Conservation (phyloP, 331 rosid genomes). For the Arachis monticola region DNA sequence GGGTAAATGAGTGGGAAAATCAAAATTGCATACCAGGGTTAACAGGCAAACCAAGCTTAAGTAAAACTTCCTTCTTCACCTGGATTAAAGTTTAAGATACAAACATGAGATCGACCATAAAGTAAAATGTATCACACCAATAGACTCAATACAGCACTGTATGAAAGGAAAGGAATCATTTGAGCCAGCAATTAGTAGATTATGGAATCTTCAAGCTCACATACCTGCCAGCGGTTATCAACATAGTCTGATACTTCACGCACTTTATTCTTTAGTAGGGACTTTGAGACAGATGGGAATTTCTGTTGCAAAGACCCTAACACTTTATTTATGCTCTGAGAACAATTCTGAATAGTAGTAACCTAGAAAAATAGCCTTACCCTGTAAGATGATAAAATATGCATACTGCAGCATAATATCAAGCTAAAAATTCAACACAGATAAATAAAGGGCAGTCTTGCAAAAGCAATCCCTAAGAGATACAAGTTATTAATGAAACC, state of each 20-base stretch:
- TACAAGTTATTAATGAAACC: constrained; percentile 5
- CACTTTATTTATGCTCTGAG: constrained; percentile 78
- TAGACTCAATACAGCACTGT: not conserved
- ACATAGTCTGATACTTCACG: constrained; percentile 76
- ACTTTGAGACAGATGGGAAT: constrained; percentile 73
- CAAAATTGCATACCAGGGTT: constrained; percentile 57
- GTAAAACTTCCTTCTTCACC: constrained; percentile 86
- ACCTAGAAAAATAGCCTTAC: constrained; percentile 58
- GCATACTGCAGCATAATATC: constrained; percentile 30
- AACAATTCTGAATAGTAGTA: constrained; percentile 71
- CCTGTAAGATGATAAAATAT: constrained; percentile 34
- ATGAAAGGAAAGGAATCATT: not conserved
- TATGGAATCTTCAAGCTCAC: constrained; percentile 37
- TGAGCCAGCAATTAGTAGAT: not conserved
- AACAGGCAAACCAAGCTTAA: constrained; percentile 62
- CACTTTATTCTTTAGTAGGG: constrained; percentile 75
- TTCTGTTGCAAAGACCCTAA: constrained; percentile 71
- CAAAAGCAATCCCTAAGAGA: constrained; percentile 28
- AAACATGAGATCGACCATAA: not conserved
- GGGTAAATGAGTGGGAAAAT: not conserved
- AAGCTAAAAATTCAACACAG: constrained; percentile 2
- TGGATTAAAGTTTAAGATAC: constrained; percentile 43
- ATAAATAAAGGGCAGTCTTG: not conserved
- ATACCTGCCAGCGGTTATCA: constrained; percentile 88
- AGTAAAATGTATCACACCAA: not conserved